phyloP scores from a whole-genome alignment of 2,329 filamentous ascomycete genomes.

The Saccharata proteae region DNA sequence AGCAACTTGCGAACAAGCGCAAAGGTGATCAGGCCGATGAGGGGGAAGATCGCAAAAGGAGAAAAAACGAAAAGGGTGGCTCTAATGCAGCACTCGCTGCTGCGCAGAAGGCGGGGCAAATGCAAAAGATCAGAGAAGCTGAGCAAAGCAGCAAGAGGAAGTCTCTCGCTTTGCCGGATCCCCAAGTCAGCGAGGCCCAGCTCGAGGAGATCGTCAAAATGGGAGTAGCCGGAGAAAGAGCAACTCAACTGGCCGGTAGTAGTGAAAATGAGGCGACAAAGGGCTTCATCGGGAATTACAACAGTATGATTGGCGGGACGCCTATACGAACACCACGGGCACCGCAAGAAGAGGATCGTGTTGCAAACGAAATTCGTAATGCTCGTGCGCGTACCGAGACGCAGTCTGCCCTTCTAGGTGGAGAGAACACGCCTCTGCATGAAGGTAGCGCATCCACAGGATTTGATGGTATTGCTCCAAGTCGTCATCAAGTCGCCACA shows the following conservation, averaged over 20 bases:
- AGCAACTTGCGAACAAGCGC: constrained; percentile 80
- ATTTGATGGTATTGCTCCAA: constrained; percentile 73
- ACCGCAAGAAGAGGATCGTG: constrained; percentile 84
- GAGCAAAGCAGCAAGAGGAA: constrained; percentile 93
- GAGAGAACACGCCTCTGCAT: constrained; percentile 81
- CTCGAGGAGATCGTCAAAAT: constrained; percentile 98
- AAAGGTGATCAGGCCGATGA: constrained; percentile 87
- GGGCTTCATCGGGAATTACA: constrained; percentile 79
- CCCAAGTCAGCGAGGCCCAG: constrained; percentile 86
- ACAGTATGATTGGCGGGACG: constrained; percentile 64
- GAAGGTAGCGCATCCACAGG: constrained; percentile 75
- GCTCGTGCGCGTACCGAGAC: constrained; percentile 86
- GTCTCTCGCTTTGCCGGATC: constrained; percentile 68
- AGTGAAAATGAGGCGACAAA: constrained; percentile 78
- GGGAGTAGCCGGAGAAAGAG: constrained; percentile 85
- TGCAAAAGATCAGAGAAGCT: constrained; percentile 89
- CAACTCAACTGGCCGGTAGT: constrained; percentile 59
- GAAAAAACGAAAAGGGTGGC: constrained; percentile 77
- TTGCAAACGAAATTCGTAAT: constrained; percentile 93
- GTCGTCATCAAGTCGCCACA: constrained; percentile 71
- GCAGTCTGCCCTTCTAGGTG: constrained; percentile 82
- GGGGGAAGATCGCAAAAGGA: constrained; percentile 62
- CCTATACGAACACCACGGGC: constrained; percentile 89
- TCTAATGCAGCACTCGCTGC: constrained; percentile 71
- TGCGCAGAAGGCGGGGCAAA: constrained; percentile 82